A percentile compares a stretch with the other conserved stretches of the same genome.
These are phyloP conservation scores for Fragosphaeria purpurea DNA, from an alignment of 2,329 filamentous ascomycete genomes.

Conservation along the genomic window DNA sequence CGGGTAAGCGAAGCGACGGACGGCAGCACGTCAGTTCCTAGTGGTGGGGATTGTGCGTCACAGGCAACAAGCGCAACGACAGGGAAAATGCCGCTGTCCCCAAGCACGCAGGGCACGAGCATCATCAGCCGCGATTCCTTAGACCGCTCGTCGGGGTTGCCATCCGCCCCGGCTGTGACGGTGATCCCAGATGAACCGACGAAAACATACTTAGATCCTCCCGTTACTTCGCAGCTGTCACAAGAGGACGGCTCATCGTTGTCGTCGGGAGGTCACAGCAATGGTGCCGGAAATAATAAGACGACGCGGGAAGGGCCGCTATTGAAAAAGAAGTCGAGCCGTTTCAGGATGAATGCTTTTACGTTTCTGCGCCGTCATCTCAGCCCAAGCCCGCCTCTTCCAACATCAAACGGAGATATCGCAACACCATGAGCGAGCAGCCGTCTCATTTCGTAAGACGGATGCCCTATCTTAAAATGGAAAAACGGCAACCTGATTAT, in stretches of 20 bases:
- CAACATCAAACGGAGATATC: constrained; percentile 17
- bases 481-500: too few species aligned
- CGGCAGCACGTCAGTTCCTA: constrained; percentile 43
- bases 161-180: constrained; percentile 21
- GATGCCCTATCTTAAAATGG: too few species aligned
- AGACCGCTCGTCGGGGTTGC: constrained; percentile 38
- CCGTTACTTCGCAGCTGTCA: constrained; percentile 18
- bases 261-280: constrained; percentile 18
- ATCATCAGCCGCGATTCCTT: constrained; percentile 51
- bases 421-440: too few species aligned
- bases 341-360: constrained; percentile 53
- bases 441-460: too few species aligned
- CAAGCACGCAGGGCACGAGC: constrained; percentile 56
- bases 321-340: constrained; percentile 52
- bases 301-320: constrained; percentile 30
- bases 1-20: constrained; percentile 54
- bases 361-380: constrained; percentile 47
- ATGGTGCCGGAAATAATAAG: constrained; percentile 32
- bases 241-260: constrained; percentile 26
- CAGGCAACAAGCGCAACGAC: constrained; percentile 55
- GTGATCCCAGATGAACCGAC: constrained; percentile 23
- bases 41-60: constrained; percentile 50
- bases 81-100: constrained; percentile 53
- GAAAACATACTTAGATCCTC: constrained; percentile 17
- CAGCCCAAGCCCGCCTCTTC: constrained; percentile 25